Percentiles rank a stretch among this genome's conserved stretches.
phyloP scores from a whole-genome alignment of 495 filamentous ascomycete species.

The Friedmanniomyces simplex region DNA sequence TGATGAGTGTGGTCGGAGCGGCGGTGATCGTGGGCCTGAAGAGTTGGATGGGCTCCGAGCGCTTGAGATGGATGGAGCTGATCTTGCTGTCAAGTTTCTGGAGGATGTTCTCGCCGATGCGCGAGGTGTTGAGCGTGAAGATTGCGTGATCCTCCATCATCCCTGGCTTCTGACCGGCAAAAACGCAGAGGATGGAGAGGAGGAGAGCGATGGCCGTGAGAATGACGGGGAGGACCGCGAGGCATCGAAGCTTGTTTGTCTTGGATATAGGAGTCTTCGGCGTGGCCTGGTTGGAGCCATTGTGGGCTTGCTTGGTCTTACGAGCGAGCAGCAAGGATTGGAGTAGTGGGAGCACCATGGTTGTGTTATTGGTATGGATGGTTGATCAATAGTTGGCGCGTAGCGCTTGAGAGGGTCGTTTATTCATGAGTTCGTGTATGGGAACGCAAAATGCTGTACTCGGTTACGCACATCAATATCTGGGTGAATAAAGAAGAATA shows the following conservation, averaged over 20 bases:
- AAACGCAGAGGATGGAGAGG: slow-evolving; percentile 55
- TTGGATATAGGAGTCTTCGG: background rate
- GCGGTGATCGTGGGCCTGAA: background rate
- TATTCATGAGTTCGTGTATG: background rate
- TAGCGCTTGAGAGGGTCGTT: background rate
- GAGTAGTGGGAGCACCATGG: background rate
- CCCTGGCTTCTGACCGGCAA: slow-evolving; percentile 52
- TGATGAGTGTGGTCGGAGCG: slow-evolving; percentile 15
- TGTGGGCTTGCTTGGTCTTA: too few relatives aligned
- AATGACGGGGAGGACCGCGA: slow-evolving; percentile 4
- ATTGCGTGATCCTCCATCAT: slow-evolving; percentile 55
- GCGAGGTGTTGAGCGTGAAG: slow-evolving; percentile 55
- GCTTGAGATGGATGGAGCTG: slow-evolving; percentile 6
- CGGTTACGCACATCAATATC: background rate
- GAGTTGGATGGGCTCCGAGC: background rate
- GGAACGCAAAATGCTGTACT: background rate
- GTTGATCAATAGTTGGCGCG: background rate
- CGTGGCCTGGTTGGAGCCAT: background rate
- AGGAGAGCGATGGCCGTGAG: slow-evolving; percentile 42
- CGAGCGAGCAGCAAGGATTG: background rate
- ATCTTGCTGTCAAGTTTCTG: slow-evolving; percentile 8
- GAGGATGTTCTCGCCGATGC: slow-evolving; percentile 44
- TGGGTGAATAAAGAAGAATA: background rate
- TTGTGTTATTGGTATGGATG: background rate
- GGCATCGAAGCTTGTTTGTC: slow-evolving; percentile 1